Evolutionary conservation across 2,329 filamentous ascomycete species (phyloP).

Genomic region (Penicillium sp.): DNA sequence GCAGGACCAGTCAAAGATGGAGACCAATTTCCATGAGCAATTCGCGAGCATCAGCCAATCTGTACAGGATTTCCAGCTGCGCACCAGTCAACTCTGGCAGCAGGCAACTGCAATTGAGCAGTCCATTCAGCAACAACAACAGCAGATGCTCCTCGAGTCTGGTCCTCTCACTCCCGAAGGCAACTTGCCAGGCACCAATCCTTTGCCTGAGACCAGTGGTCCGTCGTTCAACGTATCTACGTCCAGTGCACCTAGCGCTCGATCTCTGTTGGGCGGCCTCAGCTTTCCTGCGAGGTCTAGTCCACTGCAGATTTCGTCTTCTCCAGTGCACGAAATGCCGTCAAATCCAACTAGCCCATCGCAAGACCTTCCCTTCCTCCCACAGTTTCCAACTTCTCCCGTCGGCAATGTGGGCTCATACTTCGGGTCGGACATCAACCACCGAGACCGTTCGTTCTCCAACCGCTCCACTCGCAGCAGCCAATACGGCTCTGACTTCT

Average conservation of each 20-base stretch:
- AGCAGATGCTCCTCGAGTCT: conserved; percentile 44
- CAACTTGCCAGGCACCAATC: conserved; percentile 55
- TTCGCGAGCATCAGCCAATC: conserved; percentile 43
- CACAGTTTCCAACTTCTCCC: conserved; percentile 37
- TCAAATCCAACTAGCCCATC: conserved; percentile 38
- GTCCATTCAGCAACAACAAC: conserved; percentile 47
- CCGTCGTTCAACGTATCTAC: conserved; percentile 27
- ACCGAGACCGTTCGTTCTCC: conserved; percentile 44
- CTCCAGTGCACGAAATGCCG: conserved; percentile 33
- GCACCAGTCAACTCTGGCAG: conserved; percentile 46
- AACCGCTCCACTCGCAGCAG: conserved; percentile 43
- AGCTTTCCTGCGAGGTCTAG: conserved; percentile 39
- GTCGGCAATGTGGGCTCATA: conserved; percentile 33
- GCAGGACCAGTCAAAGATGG: conserved; percentile 46
- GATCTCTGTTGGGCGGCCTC: conserved; percentile 39
- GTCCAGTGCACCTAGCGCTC: conserved; percentile 31
- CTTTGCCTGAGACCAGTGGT: conserved; percentile 32
- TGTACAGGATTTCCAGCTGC: conserved; percentile 46
- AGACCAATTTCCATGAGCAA: conserved; percentile 46
- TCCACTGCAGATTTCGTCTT: conserved; percentile 37
- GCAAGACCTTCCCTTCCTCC: conserved; percentile 31
- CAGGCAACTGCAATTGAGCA: conserved; percentile 46
- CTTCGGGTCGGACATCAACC: conserved; percentile 33
- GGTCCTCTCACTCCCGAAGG: conserved; percentile 61
- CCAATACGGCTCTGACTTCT: conserved; percentile 36